A percentile compares a stretch with the other conserved stretches of the same genome.
These are phyloP conservation scores for Daedaleopsis sinensis DNA, from an alignment of 768 basidiomycete species.

Conservation along the genomic window DNA sequence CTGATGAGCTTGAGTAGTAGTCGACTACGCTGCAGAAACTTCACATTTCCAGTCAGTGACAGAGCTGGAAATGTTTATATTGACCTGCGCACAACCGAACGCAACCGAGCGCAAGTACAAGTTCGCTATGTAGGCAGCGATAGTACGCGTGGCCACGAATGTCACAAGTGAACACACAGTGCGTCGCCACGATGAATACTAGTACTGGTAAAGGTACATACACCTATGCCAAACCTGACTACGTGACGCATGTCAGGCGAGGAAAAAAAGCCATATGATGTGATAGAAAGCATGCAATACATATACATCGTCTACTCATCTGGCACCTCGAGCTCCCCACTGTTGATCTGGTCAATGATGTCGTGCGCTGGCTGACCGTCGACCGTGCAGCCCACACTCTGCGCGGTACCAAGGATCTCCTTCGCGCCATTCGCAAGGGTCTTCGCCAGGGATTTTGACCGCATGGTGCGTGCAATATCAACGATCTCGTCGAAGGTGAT, in stretches of 20 bases:
- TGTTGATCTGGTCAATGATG: conserved; percentile 84
- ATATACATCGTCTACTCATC: conserved; percentile 62
- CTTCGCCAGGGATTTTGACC: conserved; percentile 91
- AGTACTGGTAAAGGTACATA: conserved; percentile 6
- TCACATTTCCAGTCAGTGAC: no score
- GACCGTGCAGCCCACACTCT: conserved; percentile 95
- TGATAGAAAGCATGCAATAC: conserved; percentile 18
- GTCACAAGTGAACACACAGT: no score
- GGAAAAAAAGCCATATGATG: conserved; percentile 11
- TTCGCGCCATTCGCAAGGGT: conserved; percentile 86
- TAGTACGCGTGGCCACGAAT: no score
- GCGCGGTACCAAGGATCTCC: conserved; percentile 98
- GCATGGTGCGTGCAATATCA: conserved; percentile 96
- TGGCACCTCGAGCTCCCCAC: conserved; percentile 84
- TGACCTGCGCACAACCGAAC: no score
- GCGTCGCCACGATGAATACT: neutral
- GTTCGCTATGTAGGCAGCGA: no score
- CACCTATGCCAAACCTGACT: neutral
- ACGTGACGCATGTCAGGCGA: neutral
- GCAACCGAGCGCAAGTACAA: no score
- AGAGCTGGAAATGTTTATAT: no score
- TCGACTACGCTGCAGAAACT: no score
- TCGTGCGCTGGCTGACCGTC: conserved; percentile 94
- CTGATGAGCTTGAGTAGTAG: no score
- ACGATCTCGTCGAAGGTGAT: conserved; percentile 91